Evolutionary conservation across 2,329 filamentous ascomycete species (phyloP).

Genomic region (Xylariales sp.): DNA sequence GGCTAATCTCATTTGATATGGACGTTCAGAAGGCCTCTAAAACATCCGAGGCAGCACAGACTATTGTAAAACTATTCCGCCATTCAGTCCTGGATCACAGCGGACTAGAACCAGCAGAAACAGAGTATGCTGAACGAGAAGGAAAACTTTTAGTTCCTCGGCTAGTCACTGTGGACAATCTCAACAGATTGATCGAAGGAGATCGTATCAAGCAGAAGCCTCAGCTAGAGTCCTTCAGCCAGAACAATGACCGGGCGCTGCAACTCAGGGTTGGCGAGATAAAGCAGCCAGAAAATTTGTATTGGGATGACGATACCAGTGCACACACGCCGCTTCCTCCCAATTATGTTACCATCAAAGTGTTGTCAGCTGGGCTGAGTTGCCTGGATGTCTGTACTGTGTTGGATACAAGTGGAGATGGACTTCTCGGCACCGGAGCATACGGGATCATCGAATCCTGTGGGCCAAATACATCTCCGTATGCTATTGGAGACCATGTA

Average conservation of each 20-base stretch:
- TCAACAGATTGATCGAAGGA: conserved; percentile 43
- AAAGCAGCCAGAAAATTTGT: conserved; percentile 10
- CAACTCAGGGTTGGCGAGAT: conserved; percentile 11
- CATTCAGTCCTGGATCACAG: conserved; percentile 10
- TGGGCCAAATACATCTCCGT: conserved; percentile 25
- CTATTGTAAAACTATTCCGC: conserved; percentile 21
- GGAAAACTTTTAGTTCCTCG: conserved; percentile 39
- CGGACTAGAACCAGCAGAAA: conserved; percentile 22
- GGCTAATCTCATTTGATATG: conserved; percentile 40
- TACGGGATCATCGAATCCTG: conserved; percentile 29
- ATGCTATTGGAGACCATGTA: conserved; percentile 36
- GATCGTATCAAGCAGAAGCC: conserved; percentile 9
- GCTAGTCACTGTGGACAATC: conserved; percentile 29
- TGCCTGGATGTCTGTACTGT: conserved; percentile 30
- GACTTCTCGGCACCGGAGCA: conserved; percentile 35
- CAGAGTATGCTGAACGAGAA: conserved; percentile 37
- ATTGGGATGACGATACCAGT: conserved; percentile 13
- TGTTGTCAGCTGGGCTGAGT: conserved; percentile 29
- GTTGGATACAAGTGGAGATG: conserved; percentile 25
- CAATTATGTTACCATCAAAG: conserved; percentile 35
- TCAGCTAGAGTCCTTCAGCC: conserved; percentile 7
- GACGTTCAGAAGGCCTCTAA: conserved; percentile 14
- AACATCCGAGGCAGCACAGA: conserved; percentile 8
- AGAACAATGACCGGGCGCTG: conserved; percentile 10
- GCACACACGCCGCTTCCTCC: conserved; percentile 15